Evolutionary conservation across 2,329 filamentous ascomycete species (phyloP).

Genomic region (Colletotrichum shisoi): DNA sequence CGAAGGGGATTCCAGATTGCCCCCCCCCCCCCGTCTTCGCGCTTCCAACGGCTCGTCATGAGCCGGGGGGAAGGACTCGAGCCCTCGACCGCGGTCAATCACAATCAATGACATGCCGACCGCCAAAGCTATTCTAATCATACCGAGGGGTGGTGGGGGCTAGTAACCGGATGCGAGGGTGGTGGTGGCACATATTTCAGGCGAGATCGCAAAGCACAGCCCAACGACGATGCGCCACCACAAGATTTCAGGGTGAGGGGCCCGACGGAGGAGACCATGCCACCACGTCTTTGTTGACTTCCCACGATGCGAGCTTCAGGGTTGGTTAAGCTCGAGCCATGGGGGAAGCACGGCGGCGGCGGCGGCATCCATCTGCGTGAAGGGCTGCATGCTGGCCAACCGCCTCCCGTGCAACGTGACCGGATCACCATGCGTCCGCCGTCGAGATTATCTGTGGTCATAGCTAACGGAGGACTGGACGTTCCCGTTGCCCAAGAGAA

Average conservation of each 20-base stretch:
- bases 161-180: background rate
- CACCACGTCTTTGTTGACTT: background rate
- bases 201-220: background rate
- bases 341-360: background rate
- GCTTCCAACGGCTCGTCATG: background rate
- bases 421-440: background rate
- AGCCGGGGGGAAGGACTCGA: background rate
- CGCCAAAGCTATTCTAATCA: constrained; percentile 3
- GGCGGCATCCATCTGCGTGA: background rate
- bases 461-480: background rate
- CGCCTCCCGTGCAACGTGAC: constrained; percentile 5
- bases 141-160: background rate
- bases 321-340: background rate
- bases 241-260: background rate
- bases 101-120: background rate
- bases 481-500: background rate
- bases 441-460: background rate
- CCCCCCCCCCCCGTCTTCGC: background rate
- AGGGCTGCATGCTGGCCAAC: background rate
- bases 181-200: constrained; percentile 7
- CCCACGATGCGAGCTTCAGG: background rate
- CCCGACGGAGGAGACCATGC: background rate
- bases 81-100: background rate
- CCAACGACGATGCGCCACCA: background rate
- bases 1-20: background rate